These are phyloP conservation scores for Aspergillus sp. DNA, from an alignment of 2,329 filamentous ascomycete species.

Conservation along the genomic window DNA sequence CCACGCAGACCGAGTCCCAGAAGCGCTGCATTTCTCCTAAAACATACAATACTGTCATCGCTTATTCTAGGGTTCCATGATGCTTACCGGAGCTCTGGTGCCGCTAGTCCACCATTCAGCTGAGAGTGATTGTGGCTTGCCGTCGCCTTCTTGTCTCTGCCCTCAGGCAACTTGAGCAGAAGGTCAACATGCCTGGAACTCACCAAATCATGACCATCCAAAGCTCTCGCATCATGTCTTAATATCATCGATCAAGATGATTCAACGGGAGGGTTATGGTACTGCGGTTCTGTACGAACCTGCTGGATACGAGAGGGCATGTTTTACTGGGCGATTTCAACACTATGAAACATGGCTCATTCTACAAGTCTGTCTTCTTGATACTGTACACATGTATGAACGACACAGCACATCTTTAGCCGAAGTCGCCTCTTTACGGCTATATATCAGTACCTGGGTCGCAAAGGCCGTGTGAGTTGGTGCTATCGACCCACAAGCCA, in stretches of 20 bases:
- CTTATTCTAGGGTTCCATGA: not conserved
- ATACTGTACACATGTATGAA: conserved; percentile 38
- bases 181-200: too few relatives aligned
- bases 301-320: conserved; percentile 68
- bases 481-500: too few relatives aligned
- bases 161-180: too few relatives aligned
- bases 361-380: not conserved
- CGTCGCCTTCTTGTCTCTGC: too few relatives aligned
- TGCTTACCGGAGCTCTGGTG: too few relatives aligned
- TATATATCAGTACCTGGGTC: too few relatives aligned
- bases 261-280: conserved; percentile 72
- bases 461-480: too few relatives aligned
- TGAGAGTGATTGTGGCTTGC: not conserved
- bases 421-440: conserved; percentile 46
- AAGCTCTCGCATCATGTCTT: too few relatives aligned
- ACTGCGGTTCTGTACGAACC: conserved; percentile 68
- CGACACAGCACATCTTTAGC: conserved; percentile 81
- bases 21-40: not conserved
- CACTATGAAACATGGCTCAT: conserved; percentile 70
- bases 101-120: too few relatives aligned
- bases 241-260: conserved; percentile 44
- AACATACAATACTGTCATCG: not conserved
- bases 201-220: too few relatives aligned
- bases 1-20: not conserved
- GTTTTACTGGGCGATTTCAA: conserved; percentile 58